phyloP scores from a whole-genome alignment of 495 filamentous ascomycete genomes.

The Aspergillus hancockii region DNA sequence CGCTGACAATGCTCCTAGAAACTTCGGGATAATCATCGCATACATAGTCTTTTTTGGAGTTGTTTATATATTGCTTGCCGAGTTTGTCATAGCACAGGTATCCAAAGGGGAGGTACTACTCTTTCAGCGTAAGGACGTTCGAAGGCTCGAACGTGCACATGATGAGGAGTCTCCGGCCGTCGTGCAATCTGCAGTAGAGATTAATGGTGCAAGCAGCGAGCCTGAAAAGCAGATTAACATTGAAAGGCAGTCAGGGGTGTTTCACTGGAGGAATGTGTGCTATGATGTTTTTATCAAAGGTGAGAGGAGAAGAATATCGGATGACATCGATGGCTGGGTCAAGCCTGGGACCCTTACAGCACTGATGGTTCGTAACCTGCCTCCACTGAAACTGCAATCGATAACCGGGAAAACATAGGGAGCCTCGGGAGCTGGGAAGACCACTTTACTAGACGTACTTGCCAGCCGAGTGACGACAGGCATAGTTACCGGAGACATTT shows the following conservation, averaged over 20 bases:
- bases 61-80: constrained; percentile 34
- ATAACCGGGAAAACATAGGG: too few species aligned
- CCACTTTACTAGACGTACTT: constrained; percentile 57
- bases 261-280: constrained; percentile 70
- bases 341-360: constrained; percentile 66
- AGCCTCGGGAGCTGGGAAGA: constrained; percentile 61
- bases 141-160: constrained; percentile 1
- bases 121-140: constrained; percentile 33
- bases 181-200: too few species aligned
- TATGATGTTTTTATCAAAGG: constrained; percentile 61
- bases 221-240: not conserved
- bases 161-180: not conserved
- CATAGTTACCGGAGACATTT: constrained; percentile 50
- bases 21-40: constrained; percentile 51
- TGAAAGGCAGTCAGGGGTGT: constrained; percentile 50
- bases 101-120: constrained; percentile 44
- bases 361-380: too few species aligned
- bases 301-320: constrained; percentile 50
- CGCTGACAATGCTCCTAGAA: too few species aligned
- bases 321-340: constrained; percentile 63
- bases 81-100: constrained; percentile 30
- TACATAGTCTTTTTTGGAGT: constrained; percentile 56
- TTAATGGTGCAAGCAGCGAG: not conserved
- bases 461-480: constrained; percentile 52
- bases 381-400: too few species aligned